Base-by-base conservation (phyloP, 257 asterid genomes). In the Capsicum baccatum region DNA sequence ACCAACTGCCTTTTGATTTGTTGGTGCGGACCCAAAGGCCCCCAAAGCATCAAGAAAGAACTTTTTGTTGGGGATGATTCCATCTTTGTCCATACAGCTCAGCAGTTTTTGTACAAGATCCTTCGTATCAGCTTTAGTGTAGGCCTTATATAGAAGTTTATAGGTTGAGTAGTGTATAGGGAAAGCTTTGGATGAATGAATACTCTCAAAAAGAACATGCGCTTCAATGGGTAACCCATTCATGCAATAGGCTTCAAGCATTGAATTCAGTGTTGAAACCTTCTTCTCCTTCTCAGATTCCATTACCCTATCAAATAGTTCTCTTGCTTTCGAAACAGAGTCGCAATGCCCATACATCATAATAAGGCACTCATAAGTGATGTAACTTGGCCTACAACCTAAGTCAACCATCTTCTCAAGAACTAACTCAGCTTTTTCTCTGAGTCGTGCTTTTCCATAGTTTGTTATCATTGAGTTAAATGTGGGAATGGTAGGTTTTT, bases 391-490 rank as follows among this genome's bases (percentile, higher is more conserved):
- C 26, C 81, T 89, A 85, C 91, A 96, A 14, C 96, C 98, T 97
- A 96, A 89, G 35, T 90, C 94, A 66, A 19, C 88, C 97, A 96
- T 93, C 85, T 89, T 92, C 89, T 91, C 84, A 79, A 87, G 89
- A 73, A 89, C 81, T 79, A 83, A 83, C 85, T 91, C 98, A 0
- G 98, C 97, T 83, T 91, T 94, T 84, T 92, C 98, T 87, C 97
- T 89, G 2, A 87, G 94, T 55, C 99, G 91, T 14, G 99, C 99
- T 90, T 89, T 96, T 76, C 99, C 99, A 37, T 96, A 96, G 90
- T 94, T 96, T 62, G 93, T 91, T 86, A 96, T 94, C 99, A 96
- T 96, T 68, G 99, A 96, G 88, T 96, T 92, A 83, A 96, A 96
- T 0, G 99, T 96, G 13, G 98, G 91, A 81, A 88, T 92, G 7